These are phyloP conservation scores for Alternaria arborescens DNA, from an alignment of 2,329 filamentous ascomycete genomes.

Conservation along the genomic window DNA sequence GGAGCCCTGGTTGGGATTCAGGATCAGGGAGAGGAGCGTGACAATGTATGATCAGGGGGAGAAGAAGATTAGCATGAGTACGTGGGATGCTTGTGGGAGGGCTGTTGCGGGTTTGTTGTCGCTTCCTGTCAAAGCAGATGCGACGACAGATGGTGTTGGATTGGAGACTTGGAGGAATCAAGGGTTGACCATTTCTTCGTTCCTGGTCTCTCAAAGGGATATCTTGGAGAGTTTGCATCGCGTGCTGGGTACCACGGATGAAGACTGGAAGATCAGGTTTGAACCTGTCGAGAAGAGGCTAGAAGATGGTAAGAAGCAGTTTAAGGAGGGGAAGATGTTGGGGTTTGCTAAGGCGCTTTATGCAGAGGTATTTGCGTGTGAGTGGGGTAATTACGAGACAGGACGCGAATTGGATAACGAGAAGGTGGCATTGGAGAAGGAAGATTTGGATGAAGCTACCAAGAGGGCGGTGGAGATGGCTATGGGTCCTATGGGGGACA, in stretches of 20 bases:
- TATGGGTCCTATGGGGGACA: not conserved
- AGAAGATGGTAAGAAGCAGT: slow-evolving; percentile 57
- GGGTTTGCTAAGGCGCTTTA: slow-evolving; percentile 61
- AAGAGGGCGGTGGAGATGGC: slow-evolving; percentile 34
- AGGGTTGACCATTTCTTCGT: slow-evolving; percentile 33
- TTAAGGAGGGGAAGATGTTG: slow-evolving; percentile 10
- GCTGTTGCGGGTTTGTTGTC: not conserved
- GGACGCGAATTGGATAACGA: slow-evolving; percentile 59
- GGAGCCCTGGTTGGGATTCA: slow-evolving; percentile 47
- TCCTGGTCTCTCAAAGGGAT: slow-evolving; percentile 62
- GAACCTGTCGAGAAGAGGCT: slow-evolving; percentile 60
- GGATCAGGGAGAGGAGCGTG: slow-evolving; percentile 42
- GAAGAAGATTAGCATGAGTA: slow-evolving; percentile 57
- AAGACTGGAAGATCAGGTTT: slow-evolving; percentile 67
- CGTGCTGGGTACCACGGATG: slow-evolving; percentile 64
- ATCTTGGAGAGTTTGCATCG: slow-evolving; percentile 70
- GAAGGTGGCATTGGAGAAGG: slow-evolving; percentile 64
- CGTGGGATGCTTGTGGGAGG: slow-evolving; percentile 57
- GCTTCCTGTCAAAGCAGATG: not conserved
- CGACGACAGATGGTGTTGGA: not conserved
- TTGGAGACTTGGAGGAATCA: not conserved
- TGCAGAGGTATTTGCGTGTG: slow-evolving; percentile 33
- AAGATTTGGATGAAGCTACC: slow-evolving; percentile 67
- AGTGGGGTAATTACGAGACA: slow-evolving; percentile 40
- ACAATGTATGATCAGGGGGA: slow-evolving; percentile 46